phyloP scores from a whole-genome alignment of 2,329 filamentous ascomycete genomes.

The Pestalotiopsis sp. region DNA sequence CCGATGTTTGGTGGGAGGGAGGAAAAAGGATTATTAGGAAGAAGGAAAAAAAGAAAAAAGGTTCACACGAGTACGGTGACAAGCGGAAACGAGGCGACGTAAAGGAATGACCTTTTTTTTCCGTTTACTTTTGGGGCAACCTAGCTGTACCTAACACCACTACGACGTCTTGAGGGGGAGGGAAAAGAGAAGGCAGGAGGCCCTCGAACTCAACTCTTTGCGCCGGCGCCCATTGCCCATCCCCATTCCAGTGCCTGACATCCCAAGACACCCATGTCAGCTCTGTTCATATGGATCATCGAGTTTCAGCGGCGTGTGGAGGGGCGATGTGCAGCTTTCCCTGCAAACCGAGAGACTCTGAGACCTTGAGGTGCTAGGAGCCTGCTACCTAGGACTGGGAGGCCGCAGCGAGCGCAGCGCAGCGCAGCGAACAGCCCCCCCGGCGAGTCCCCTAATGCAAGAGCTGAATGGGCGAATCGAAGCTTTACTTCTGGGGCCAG shows the following conservation, averaged over 20 bases:
- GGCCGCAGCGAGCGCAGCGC: not conserved
- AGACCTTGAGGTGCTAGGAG: not conserved
- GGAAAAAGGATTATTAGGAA: not conserved
- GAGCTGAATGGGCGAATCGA: not conserved
- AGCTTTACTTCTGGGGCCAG: not conserved
- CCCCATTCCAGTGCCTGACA: not conserved
- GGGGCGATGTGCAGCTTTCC: not conserved
- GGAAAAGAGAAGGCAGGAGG: not conserved
- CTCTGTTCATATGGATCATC: not conserved
- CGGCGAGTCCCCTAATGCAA: not conserved
- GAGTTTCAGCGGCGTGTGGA: slow-evolving; percentile 12
- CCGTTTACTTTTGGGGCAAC: not conserved
- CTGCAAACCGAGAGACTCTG: not conserved
- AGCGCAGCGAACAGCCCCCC: not conserved
- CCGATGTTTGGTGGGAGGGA: not conserved
- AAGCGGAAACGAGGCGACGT: not conserved
- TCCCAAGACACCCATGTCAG: not conserved
- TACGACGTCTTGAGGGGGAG: not conserved
- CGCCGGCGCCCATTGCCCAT: not conserved
- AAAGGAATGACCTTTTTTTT: not conserved
- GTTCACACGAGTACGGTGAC: not conserved
- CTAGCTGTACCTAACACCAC: not conserved
- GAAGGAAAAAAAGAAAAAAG: not conserved
- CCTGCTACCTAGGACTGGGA: not conserved
- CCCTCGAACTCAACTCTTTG: too few species aligned